Base-by-base conservation (phyloP, 2,329 filamentous ascomycete genomes). In the Catunica adiposa region DNA sequence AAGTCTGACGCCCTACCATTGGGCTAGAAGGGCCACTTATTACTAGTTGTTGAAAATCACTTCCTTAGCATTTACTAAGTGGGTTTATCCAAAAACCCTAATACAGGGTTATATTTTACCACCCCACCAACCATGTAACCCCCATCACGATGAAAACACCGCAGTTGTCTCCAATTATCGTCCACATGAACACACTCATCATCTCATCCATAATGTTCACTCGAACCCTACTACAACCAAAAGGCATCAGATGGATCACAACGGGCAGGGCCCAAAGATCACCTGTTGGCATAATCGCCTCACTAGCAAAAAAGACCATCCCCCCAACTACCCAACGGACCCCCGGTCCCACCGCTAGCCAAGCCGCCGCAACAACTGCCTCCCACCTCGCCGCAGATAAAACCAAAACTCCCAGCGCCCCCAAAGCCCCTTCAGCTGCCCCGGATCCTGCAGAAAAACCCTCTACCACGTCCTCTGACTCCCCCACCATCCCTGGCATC, bases 391-490 rank as follows among this genome's bases (percentile, higher is more conserved):
- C 54, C 86, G 89, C 69, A 82, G 86, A 0, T 68, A 71, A 0
- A 79, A 80, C 0, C 78, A 97, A 2, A 79, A 82, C 57, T 74
- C 77, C 56, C 89, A 86, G 0, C 88, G 96, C 69, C 73, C 94
- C 44, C 79, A 84, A 1, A 83, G 90, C 0, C 97, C 97, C 66
- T 72, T 97, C n/a, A n/a, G n/a, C n/a, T n/a, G n/a, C n/a, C n/a
- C n/a, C n/a, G n/a, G n/a, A n/a, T n/a, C n/a, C n/a, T n/a, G n/a
- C n/a, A n/a, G n/a, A n/a, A n/a, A n/a, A n/a, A n/a, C n/a, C 11
- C 72, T 96, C 40, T 75, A 97, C 0, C 2, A 20, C 4, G 17
- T 5, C 38, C 38, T 8, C 50, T n/a, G 17, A 22, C 2, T 15
- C 6, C 29, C n/a, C 17, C 15, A 2, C 50, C 50, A 34, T 34